These are phyloP conservation scores for Clonostachys byssicola DNA, from an alignment of 2,329 filamentous ascomycete species.

Conservation along the genomic window DNA sequence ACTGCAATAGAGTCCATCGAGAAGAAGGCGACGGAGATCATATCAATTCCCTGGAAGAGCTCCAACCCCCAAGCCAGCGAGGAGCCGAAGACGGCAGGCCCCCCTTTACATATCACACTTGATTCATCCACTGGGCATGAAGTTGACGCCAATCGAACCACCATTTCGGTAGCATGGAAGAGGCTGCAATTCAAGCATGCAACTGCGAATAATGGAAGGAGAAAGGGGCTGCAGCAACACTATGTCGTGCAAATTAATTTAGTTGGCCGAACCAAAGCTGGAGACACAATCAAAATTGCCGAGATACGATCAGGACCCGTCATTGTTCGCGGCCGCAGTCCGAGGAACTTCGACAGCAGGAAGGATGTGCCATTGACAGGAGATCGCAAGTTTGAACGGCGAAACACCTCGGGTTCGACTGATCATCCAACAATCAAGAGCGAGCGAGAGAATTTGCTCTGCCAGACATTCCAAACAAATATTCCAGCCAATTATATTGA, in stretches of 20 bases:
- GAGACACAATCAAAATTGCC: conserved; percentile 70
- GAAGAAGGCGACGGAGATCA: conserved; percentile 87
- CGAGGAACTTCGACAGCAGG: conserved; percentile 87
- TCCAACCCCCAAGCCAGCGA: conserved; percentile 50
- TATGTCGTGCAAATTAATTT: conserved; percentile 86
- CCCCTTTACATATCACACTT: conserved; percentile 50
- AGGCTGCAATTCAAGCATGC: conserved; percentile 92
- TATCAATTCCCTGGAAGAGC: conserved; percentile 95
- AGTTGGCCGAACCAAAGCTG: conserved; percentile 65
- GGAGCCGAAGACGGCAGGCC: conserved; percentile 41
- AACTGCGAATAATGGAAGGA: conserved; percentile 90
- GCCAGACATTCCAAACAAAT: conserved; percentile 10
- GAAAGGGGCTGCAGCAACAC: conserved; percentile 93
- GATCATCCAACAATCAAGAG: conserved; percentile 23
- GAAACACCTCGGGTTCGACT: conserved; percentile 27
- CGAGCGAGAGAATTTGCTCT: conserved; percentile 21
- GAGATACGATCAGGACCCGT: conserved; percentile 91
- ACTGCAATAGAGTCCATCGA: conserved; percentile 90
- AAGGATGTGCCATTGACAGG: conserved; percentile 76
- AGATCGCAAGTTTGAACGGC: conserved; percentile 42
- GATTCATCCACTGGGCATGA: conserved; percentile 57
- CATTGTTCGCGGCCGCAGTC: conserved; percentile 88
- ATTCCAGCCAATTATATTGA: conserved; percentile 1
- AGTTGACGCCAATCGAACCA: conserved; percentile 75
- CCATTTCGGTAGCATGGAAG: conserved; percentile 88